A percentile compares a stretch with the other conserved stretches of the same genome.
Conservation (phyloP, 768 basidiomycete species). For the Paxillus involutus region DNA sequence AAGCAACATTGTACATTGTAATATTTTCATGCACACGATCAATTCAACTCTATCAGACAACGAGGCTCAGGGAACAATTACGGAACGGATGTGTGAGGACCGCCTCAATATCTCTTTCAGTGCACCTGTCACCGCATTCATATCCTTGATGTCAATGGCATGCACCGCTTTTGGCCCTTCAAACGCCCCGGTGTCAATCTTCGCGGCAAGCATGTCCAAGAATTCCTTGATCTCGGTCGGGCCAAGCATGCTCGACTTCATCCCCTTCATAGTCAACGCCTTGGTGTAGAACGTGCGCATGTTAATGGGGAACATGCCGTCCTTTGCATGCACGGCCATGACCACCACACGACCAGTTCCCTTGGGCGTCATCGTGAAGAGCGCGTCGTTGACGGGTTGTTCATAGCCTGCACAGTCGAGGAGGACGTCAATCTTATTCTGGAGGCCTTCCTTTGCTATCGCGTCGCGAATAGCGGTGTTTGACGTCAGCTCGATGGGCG, state of each 20-base stretch:
- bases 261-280: conserved; percentile 30
- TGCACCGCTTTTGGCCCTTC: conserved; percentile 27
- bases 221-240: conserved; percentile 25
- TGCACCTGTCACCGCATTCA: conserved; percentile 16
- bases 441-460: conserved; percentile 22
- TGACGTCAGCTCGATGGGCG: conserved; percentile 32
- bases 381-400: conserved; percentile 32
- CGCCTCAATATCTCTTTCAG: conserved; percentile 25
- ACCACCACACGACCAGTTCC: conserved; percentile 34
- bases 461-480: conserved; percentile 30
- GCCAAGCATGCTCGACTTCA: conserved; percentile 27
- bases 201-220: conserved; percentile 27
- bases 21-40: not conserved
- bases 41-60: not conserved
- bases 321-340: conserved; percentile 35
- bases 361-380: conserved; percentile 31
- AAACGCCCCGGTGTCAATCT: conserved; percentile 29
- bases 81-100: conserved; percentile 28
- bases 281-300: conserved; percentile 34
- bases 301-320: conserved; percentile 29
- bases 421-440: conserved; percentile 33
- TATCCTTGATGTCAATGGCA: conserved; percentile 20
- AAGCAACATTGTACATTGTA: no score
- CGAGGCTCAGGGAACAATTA: conserved; percentile 22
- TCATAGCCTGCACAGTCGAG: conserved; percentile 36